Conservation (phyloP, 495 filamentous ascomycete species). For the Podospora tetraspora region DNA sequence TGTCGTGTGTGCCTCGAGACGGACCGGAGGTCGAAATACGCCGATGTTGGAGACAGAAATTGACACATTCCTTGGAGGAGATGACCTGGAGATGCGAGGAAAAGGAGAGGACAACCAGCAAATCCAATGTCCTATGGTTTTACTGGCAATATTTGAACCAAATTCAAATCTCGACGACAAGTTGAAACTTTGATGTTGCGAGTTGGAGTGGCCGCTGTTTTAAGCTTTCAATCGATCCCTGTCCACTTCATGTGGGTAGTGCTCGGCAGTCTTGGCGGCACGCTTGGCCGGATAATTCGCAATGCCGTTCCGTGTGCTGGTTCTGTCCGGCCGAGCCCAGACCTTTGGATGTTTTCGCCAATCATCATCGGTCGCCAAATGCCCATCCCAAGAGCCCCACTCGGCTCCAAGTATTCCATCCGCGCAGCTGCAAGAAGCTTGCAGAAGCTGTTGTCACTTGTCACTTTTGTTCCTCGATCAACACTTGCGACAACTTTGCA, state of each 20-base stretch:
- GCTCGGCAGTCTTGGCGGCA: neutral
- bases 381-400: neutral
- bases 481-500: too few relatives aligned
- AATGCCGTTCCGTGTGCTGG: neutral
- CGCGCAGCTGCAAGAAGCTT: neutral
- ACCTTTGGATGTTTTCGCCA: neutral
- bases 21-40: neutral
- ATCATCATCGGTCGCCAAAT: neutral
- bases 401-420: neutral
- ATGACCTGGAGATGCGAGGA: neutral
- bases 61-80: neutral
- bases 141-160: neutral
- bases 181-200: neutral
- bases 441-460: neutral
- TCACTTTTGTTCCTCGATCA: constrained; percentile 1
- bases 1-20: neutral
- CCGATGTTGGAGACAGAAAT: neutral
- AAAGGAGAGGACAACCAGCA: too few relatives aligned
- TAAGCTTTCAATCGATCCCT: neutral
- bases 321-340: neutral
- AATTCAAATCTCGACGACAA: neutral
- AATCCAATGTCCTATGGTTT: neutral
- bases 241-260: neutral
- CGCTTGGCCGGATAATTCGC: neutral
- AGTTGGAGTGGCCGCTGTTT: neutral